Conservation (phyloP, 2,329 filamentous ascomycete species). For the Penicillium olsonii region DNA sequence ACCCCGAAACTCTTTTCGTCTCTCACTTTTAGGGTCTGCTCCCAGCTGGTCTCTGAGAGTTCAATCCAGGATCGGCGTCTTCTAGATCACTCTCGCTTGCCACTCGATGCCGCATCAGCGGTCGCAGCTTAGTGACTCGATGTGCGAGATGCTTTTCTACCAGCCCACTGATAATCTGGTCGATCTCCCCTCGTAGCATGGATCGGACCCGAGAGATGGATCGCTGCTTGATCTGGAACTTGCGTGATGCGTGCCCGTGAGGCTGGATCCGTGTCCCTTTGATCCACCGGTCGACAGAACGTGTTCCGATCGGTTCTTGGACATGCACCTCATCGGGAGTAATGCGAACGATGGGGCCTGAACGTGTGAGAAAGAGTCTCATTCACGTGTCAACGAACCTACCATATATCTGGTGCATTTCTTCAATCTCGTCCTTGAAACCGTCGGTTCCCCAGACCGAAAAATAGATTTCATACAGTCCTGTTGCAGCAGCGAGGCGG, state of each 20-base stretch:
- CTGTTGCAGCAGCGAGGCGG: conserved; percentile 20
- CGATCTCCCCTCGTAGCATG: conserved; percentile 18
- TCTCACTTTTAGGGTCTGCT: background rate
- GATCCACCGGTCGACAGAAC: conserved; percentile 18
- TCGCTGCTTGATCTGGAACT: conserved; percentile 16
- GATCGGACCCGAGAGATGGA: conserved; percentile 18
- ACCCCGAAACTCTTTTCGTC: background rate
- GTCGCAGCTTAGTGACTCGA: conserved; percentile 4
- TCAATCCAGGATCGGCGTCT: conserved; percentile 5
- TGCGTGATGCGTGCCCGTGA: background rate
- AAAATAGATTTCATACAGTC: conserved; percentile 25
- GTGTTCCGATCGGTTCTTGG: conserved; percentile 14
- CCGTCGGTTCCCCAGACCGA: conserved; percentile 14
- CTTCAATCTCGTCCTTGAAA: conserved; percentile 21
- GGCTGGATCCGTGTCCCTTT: conserved; percentile 14
- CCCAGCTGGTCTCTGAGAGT: too few species aligned
- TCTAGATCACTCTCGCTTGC: conserved; percentile 12
- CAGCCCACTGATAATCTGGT: conserved; percentile 16
- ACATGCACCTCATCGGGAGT: conserved; percentile 26
- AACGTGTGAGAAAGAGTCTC: background rate
- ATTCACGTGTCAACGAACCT: background rate
- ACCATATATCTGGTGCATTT: conserved; percentile 24
- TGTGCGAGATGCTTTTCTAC: conserved; percentile 17
- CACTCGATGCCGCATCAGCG: conserved; percentile 1
- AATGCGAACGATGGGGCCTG: conserved; percentile 26